These are phyloP conservation scores for Cystofilobasidium bisporidii DNA, from an alignment of 768 basidiomycete species.

Conservation along the genomic window DNA sequence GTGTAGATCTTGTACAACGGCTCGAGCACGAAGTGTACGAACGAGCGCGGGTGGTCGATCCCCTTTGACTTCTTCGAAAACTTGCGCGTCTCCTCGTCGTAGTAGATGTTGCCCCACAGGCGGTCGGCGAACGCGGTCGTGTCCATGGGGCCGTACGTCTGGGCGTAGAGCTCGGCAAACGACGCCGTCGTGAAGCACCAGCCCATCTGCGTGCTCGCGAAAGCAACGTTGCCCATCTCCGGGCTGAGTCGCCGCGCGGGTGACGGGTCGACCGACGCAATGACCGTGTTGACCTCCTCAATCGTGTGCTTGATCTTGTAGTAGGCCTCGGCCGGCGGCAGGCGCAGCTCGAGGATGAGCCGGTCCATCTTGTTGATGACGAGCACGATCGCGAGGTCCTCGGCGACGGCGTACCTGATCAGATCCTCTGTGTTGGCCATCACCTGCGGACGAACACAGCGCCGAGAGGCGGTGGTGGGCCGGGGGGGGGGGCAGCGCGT, in stretches of 20 bases:
- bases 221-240: slow-evolving; percentile 91
- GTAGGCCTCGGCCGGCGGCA: slow-evolving; percentile 92
- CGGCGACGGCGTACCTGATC: slow-evolving; percentile 79
- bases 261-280: slow-evolving; percentile 70
- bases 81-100: slow-evolving; percentile 69
- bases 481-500: no score
- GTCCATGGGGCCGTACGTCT: slow-evolving; percentile 78
- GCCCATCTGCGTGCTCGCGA: slow-evolving; percentile 91
- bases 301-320: slow-evolving; percentile 99
- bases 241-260: slow-evolving; percentile 82
- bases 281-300: slow-evolving; percentile 93
- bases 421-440: slow-evolving; percentile 88
- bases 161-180: slow-evolving; percentile 92
- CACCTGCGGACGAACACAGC: slow-evolving; percentile 46
- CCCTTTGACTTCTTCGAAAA: slow-evolving; percentile 68
- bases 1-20: slow-evolving; percentile 96
- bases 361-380: slow-evolving; percentile 98
- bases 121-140: slow-evolving; percentile 76
- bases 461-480: slow-evolving; percentile 7
- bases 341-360: slow-evolving; percentile 86
- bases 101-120: slow-evolving; percentile 98
- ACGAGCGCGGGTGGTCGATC: slow-evolving; percentile 62
- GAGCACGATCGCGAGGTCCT: slow-evolving; percentile 72
- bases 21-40: slow-evolving; percentile 91
- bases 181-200: slow-evolving; percentile 94